Conservation (phyloP, 495 filamentous ascomycete genomes). For the Copromyces sp. region DNA sequence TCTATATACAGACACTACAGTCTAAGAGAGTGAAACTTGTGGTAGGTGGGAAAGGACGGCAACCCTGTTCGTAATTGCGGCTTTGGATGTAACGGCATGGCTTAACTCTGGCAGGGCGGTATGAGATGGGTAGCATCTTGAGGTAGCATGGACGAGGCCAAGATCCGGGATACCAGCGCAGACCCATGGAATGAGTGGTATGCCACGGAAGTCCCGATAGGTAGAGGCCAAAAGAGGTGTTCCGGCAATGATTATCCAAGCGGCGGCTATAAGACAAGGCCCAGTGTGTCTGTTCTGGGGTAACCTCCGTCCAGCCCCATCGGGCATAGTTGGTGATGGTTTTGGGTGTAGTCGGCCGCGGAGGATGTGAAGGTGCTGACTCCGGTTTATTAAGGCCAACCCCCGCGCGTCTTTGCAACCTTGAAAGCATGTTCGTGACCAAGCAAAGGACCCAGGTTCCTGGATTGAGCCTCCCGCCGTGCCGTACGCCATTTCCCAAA, state of each 20-base stretch:
- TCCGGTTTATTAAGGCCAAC: background rate
- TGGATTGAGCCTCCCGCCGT: constrained; percentile 22
- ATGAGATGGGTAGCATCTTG: background rate
- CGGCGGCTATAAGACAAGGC: background rate
- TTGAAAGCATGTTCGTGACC: no score
- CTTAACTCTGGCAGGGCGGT: no score
- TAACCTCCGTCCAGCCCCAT: background rate
- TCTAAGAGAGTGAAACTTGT: constrained; percentile 2
- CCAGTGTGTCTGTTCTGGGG: background rate
- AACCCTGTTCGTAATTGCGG: constrained; percentile 19
- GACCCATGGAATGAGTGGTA: background rate
- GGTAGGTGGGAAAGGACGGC: constrained; percentile 16
- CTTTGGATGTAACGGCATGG: constrained; percentile 19
- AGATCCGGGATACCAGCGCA: background rate
- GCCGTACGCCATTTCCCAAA: constrained; percentile 22
- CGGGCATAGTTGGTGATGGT: background rate
- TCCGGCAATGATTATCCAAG: background rate
- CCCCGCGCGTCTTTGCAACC: background rate
- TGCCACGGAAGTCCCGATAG: background rate
- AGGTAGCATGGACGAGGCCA: background rate
- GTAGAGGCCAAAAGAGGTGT: background rate
- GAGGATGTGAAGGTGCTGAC: background rate
- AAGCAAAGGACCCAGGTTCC: constrained; percentile 9
- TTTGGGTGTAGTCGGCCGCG: background rate
- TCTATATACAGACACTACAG: background rate